Evolutionary conservation across 2,329 filamentous ascomycete species (phyloP), one percentile per base, ranked within the genome.

Genomic region (Colletotrichum sp.): DNA sequence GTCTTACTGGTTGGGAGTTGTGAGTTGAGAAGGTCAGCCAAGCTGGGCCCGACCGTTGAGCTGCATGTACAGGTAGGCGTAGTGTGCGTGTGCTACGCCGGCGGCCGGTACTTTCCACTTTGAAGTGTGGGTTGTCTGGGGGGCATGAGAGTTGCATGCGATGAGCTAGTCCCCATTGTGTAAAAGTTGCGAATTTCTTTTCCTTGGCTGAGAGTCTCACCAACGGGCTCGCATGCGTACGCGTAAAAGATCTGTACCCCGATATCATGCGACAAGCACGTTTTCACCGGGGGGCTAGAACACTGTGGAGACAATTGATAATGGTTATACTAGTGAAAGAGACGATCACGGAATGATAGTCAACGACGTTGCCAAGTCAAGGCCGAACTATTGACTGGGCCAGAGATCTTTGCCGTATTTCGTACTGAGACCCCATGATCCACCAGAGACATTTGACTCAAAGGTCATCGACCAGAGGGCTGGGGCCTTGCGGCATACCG

Each of bases 401-500:
- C 43, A 52, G 43, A 52, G 43, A 52, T 52, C 43, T 52, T 52
- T 52, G n/a, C 43, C 43, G 43, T 13, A 13, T 52, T 21, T 21
- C 43, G n/a, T 52, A 24, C 43, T 13, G n/a, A 52, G 43, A 52
- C n/a, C 43, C 43, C 30, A 63, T 32, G 59, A 24, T 21, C 12
- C 28, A 32, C 13, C 3, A 18, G 26, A 34, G n/a, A 32, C 18
- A 63, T 30, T 36, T 36, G 65, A 26, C 28, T 57, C 65, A 68
- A 26, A 68, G 65, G 28, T 78, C 78, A 78, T 84, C 83, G n/a
- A 70, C 64, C 3, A 84, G 73, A 13, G 87, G 86, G 72, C 84
- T 86, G 10, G 82, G 34, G 1, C 87, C 87, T 79, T 87, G 84
- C 0, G 87, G 80, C 3, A 83, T 81, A 3, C 87, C 87, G 28